Evolutionary conservation across 768 basidiomycete species (phyloP).

Genomic region (Lactarius deliciosus): DNA sequence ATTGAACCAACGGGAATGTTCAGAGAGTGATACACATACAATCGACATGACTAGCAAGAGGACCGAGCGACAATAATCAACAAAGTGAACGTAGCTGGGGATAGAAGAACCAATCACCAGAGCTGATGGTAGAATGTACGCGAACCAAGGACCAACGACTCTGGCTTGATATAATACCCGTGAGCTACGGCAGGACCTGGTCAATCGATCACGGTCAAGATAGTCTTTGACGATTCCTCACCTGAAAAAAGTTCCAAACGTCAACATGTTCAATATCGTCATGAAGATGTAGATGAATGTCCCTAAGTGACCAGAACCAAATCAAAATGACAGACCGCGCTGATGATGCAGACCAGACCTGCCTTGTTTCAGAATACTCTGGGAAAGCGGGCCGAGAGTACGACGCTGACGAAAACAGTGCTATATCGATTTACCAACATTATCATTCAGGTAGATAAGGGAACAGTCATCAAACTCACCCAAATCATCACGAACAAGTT

Average conservation of each 20-base stretch:
- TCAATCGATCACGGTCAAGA: too few species aligned
- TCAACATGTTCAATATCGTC: too few species aligned
- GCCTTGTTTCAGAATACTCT: constrained; percentile 27
- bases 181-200: too few species aligned
- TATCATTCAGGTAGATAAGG: not conserved
- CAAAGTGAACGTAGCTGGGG: not conserved
- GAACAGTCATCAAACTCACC: not conserved
- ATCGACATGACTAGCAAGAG: constrained; percentile 20
- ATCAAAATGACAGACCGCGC: not conserved
- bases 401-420: constrained; percentile 18
- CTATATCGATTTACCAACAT: not conserved
- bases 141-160: constrained; percentile 19
- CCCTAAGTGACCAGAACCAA: constrained; percentile 15
- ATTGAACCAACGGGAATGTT: not conserved
- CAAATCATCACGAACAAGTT: constrained; percentile 19
- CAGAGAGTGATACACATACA: constrained; percentile 12
- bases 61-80: not conserved
- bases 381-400: constrained; percentile 17
- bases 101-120: constrained; percentile 19
- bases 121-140: constrained; percentile 24
- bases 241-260: too few species aligned
- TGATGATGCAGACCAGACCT: constrained; percentile 2
- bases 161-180: too few species aligned
- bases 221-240: too few species aligned
- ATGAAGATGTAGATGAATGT: constrained; percentile 23